Evolutionary conservation across 2,329 filamentous ascomycete genomes (phyloP), one percentile per base, ranked within the genome.

Genomic region (Pseudocercospora ulei): DNA sequence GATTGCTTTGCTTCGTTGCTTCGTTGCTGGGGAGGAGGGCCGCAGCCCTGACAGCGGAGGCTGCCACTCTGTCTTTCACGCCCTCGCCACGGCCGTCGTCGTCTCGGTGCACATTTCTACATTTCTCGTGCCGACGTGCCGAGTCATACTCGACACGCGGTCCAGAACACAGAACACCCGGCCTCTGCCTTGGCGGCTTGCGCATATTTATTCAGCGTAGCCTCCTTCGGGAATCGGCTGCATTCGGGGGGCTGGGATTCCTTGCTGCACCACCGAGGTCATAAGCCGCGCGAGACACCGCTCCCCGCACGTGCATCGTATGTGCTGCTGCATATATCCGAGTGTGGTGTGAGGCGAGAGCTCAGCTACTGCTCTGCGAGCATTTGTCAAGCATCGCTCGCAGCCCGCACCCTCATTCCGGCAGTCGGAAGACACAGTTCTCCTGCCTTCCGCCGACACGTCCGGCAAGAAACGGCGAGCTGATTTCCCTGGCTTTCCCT

Each of bases 1-100:
- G 37, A 39, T 39, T 33, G 36, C 36, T 39, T 39, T 12, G 9
- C 23, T 19, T 18, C 17, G 28, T 20, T 31, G 28, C 28, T 31
- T n/a, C n/a, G n/a, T n/a, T n/a, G n/a, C n/a, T n/a, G n/a, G n/a
- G n/a, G n/a, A n/a, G n/a, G 27, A 18, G 28, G 28, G 14, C 16
- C 17, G 16, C n/a, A 31, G n/a, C n/a, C n/a, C n/a, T n/a, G n/a
- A n/a, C n/a, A n/a, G 28, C 28, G 17, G 16, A 31, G 28, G n/a
- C 12, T 28, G 27, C 27, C 25, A 14, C n/a, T 29, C 26, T 16
- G 17, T 33, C 17, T n/a, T 33, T 11, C 30, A 22, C 30, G 18
- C 30, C 18, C 30, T 33, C 30, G 30, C 30, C 30, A 33, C 29
- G 29, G 16, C 14, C 14, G 16, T 19, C 16, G 16, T 33, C n/a